These are phyloP conservation scores for Hirsutella rhossiliensis DNA, from an alignment of 2,329 filamentous ascomycete species.

Conservation along the genomic window DNA sequence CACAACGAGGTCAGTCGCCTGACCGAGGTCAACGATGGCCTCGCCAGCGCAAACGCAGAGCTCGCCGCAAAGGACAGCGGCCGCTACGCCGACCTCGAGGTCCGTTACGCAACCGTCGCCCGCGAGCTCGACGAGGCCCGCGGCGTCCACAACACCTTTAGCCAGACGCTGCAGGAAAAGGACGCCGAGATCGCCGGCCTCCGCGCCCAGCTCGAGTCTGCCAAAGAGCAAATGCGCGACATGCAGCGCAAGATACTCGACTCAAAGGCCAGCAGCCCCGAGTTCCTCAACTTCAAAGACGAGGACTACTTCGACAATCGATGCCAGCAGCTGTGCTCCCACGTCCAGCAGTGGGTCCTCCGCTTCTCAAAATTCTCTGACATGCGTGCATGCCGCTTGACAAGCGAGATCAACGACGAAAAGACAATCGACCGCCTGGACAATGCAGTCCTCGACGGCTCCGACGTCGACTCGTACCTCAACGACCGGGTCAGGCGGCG, in stretches of 20 bases:
- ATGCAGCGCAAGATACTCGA: conserved; percentile 42
- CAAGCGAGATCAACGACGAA: conserved; percentile 76
- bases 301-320: conserved; percentile 93
- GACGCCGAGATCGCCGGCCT: conserved; percentile 73
- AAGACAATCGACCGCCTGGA: conserved; percentile 91
- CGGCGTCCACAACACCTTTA: conserved; percentile 48
- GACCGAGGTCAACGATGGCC: conserved; percentile 68
- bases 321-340: conserved; percentile 88
- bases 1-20: conserved; percentile 73
- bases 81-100: conserved; percentile 55
- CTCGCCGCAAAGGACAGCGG: conserved; percentile 65
- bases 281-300: conserved; percentile 70
- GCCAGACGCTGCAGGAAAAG: conserved; percentile 61
- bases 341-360: conserved; percentile 94
- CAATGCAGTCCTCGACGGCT: conserved; percentile 87
- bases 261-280: conserved; percentile 47
- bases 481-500: conserved; percentile 77
- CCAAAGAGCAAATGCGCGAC: conserved; percentile 48
- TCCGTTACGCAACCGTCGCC: conserved; percentile 51
- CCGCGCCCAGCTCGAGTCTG: conserved; percentile 63
- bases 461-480: conserved; percentile 81
- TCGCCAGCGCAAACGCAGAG: conserved; percentile 65
- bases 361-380: conserved; percentile 98
- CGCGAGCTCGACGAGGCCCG: conserved; percentile 60
- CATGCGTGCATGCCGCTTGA: conserved; percentile 73